Conservation (phyloP, 306 rosid genomes). For the Trifolium subterraneum region DNA sequence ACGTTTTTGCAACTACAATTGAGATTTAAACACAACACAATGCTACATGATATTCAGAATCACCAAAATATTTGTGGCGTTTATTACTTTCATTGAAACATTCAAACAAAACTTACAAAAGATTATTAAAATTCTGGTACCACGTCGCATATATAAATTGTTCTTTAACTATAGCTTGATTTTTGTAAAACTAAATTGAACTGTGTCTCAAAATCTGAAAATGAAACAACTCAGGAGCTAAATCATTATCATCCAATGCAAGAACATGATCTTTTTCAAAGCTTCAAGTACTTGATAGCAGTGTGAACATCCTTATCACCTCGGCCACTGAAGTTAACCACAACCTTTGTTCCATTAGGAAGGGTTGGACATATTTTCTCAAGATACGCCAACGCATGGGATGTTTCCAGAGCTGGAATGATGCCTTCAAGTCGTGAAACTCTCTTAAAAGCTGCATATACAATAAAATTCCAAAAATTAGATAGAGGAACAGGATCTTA, state of each 20-base stretch:
- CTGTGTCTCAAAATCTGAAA: slow-evolving; percentile 21
- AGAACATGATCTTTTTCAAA: slow-evolving; percentile 48
- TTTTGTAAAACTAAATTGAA: slow-evolving; percentile 14
- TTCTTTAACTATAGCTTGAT: slow-evolving; percentile 29
- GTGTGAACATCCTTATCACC: slow-evolving; percentile 98
- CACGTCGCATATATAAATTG: background rate
- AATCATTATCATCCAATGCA: slow-evolving; percentile 6
- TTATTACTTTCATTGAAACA: background rate
- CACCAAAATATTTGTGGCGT: background rate
- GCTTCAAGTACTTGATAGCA: slow-evolving; percentile 78
- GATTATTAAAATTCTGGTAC: slow-evolving; percentile 22
- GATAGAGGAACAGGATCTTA: slow-evolving; percentile 11
- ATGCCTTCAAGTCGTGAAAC: slow-evolving; percentile 90
- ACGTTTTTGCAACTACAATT: background rate
- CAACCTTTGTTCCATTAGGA: slow-evolving; percentile 74
- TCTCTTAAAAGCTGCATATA: slow-evolving; percentile 77
- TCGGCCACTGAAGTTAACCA: slow-evolving; percentile 89
- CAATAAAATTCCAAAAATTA: background rate
- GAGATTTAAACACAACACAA: background rate
- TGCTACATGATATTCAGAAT: background rate
- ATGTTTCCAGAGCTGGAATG: slow-evolving; percentile 95
- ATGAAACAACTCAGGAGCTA: slow-evolving; percentile 37
- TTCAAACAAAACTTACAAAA: slow-evolving; percentile 11
- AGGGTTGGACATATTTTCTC: slow-evolving; percentile 87
- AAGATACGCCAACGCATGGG: slow-evolving; percentile 90